Conservation (phyloP, 1,139 yeast genomes). For the Kodamaea sp. region DNA sequence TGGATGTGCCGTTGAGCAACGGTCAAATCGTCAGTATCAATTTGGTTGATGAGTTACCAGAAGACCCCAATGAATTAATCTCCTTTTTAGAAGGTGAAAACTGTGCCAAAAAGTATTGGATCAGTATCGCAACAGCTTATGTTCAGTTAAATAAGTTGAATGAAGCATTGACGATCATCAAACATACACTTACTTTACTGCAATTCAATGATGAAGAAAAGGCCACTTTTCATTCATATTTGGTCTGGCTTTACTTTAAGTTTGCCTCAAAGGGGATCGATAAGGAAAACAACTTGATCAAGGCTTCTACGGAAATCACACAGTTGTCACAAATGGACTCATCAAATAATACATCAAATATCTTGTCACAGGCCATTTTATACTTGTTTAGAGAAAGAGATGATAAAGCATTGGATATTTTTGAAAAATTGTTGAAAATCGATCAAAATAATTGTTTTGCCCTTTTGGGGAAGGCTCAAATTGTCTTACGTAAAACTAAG, state of each 20-base stretch:
- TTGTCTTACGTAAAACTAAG: constrained; percentile 61
- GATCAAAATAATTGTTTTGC: constrained; percentile 68
- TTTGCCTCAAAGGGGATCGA: constrained; percentile 26
- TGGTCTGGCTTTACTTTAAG: constrained; percentile 65
- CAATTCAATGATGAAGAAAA: constrained; percentile 47
- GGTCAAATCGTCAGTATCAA: constrained; percentile 73
- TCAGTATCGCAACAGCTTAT: constrained; percentile 78
- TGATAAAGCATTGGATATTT: constrained; percentile 64
- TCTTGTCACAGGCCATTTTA: constrained; percentile 59
- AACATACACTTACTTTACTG: constrained; percentile 50
- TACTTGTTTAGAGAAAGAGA: constrained; percentile 46
- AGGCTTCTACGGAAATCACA: constrained; percentile 22
- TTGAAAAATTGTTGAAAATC: constrained; percentile 50
- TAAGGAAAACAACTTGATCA: constrained; percentile 21
- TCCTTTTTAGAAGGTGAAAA: constrained; percentile 74
- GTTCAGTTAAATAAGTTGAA: constrained; percentile 54
- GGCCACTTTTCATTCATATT: constrained; percentile 54
- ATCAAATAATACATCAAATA: constrained; percentile 30
- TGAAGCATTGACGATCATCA: constrained; percentile 64
- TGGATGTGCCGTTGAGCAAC: constrained; percentile 67
- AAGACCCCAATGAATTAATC: constrained; percentile 80
- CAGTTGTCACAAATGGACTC: constrained; percentile 15
- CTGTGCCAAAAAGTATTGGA: constrained; percentile 77
- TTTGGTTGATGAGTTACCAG: constrained; percentile 72
- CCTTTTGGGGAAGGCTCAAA: constrained; percentile 79